Evolutionary conservation across 495 filamentous ascomycete species (phyloP).

Genomic region (Xylaria venustula): DNA sequence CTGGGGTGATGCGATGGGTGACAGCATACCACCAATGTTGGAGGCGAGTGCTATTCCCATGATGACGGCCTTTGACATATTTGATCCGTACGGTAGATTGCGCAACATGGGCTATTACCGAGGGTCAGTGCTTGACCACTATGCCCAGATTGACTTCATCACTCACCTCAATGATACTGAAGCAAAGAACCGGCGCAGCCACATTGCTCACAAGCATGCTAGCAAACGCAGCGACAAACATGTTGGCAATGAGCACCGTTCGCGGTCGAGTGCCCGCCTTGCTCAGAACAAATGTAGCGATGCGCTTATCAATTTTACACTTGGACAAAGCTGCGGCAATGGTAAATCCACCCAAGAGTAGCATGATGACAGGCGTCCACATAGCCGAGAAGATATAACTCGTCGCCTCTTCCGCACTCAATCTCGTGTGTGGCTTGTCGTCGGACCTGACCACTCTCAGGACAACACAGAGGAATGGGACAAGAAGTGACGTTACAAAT

Average conservation of each 20-base stretch:
- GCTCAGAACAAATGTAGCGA: slow-evolving; percentile 95
- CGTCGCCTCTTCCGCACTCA: slow-evolving; percentile 72
- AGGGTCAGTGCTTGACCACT: slow-evolving; percentile 7
- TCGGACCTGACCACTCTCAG: slow-evolving; percentile 80
- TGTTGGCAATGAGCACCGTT: slow-evolving; percentile 87
- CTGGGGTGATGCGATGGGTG: slow-evolving; percentile 93
- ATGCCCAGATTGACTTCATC: not conserved
- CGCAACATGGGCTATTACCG: slow-evolving; percentile 75
- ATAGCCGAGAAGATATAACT: slow-evolving; percentile 86
- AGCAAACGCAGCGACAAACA: slow-evolving; percentile 96
- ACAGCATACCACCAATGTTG: slow-evolving; percentile 94
- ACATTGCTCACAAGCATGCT: slow-evolving; percentile 99
- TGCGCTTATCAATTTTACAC: slow-evolving; percentile 93
- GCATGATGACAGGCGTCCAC: slow-evolving; percentile 99
- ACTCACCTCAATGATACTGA: slow-evolving; percentile 84
- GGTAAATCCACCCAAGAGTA: slow-evolving; percentile 93
- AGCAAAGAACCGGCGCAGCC: slow-evolving; percentile 96
- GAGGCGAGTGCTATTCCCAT: slow-evolving; percentile 93
- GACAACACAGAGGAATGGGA: slow-evolving; percentile 90
- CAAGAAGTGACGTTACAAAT: slow-evolving; percentile 91
- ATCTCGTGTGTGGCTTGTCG: slow-evolving; percentile 63
- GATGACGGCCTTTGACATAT: slow-evolving; percentile 92
- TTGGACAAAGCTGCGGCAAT: slow-evolving; percentile 95
- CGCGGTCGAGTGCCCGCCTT: slow-evolving; percentile 89
- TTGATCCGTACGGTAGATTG: slow-evolving; percentile 83